Percentiles rank a stretch among this genome's conserved stretches.
These are phyloP conservation scores for Nothomitra cinnamomea DNA, from an alignment of 2,329 filamentous ascomycete species.

Conservation along the genomic window DNA sequence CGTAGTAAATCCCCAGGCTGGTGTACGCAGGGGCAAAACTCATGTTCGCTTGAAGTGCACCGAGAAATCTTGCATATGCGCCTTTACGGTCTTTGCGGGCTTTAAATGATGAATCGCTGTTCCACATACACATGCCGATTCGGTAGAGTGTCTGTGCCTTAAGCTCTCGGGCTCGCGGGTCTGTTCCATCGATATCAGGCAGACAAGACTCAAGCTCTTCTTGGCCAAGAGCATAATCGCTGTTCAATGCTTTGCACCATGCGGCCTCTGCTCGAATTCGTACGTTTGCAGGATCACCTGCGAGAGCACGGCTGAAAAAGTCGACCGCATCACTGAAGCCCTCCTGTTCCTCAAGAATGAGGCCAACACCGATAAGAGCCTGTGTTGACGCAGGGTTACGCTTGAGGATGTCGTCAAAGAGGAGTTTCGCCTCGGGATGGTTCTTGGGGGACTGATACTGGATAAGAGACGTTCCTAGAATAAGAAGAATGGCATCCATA, in stretches of 20 bases:
- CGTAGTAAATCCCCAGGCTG: constrained; percentile 76
- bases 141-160: constrained; percentile 75
- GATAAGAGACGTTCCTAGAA: constrained; percentile 73
- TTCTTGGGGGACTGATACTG: constrained; percentile 81
- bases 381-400: constrained; percentile 60
- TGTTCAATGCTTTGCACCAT: constrained; percentile 77
- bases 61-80: constrained; percentile 70
- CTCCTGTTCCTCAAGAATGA: constrained; percentile 87
- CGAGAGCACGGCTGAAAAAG: constrained; percentile 60
- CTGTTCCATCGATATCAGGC: constrained; percentile 43
- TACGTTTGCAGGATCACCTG: constrained; percentile 56
- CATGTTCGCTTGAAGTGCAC: constrained; percentile 68
- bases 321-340: constrained; percentile 68
- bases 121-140: constrained; percentile 75
- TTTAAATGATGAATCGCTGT: constrained; percentile 53
- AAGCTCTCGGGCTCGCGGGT: constrained; percentile 47
- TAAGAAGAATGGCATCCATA: constrained; percentile 56
- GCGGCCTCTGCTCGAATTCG: constrained; percentile 73
- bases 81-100: constrained; percentile 67
- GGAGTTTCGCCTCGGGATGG: constrained; percentile 69
- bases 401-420: constrained; percentile 69
- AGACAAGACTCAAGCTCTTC: constrained; percentile 56
- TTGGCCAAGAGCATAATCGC: constrained; percentile 52
- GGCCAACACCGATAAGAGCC: constrained; percentile 73
- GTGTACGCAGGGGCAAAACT: constrained; percentile 86